A percentile compares a stretch with the other conserved stretches of the same genome.
These are phyloP conservation scores for Solanum virginianum DNA, from an alignment of 257 asterid species.

Conservation along the genomic window DNA sequence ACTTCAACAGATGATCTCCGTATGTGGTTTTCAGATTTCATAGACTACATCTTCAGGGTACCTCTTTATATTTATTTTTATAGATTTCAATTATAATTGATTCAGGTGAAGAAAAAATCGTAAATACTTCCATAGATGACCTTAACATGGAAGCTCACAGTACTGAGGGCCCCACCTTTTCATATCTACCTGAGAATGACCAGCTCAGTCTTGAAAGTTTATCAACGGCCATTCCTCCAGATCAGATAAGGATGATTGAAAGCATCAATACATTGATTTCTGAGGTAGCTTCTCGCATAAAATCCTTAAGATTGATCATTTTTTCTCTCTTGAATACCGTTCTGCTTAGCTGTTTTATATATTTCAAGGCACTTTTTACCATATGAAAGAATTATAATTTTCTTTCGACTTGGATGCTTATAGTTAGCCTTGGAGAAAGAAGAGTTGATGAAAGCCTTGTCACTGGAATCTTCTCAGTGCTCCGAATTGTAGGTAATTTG, in stretches of 20 bases:
- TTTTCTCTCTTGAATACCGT: neutral
- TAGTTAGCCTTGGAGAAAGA: constrained; percentile 90
- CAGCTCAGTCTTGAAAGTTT: constrained; percentile 40
- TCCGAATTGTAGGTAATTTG: constrained; percentile 61
- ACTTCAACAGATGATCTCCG: constrained; percentile 94
- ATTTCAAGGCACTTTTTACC: neutral
- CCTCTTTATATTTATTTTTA: neutral
- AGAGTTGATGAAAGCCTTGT: constrained; percentile 62
- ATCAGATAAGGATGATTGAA: constrained; percentile 72
- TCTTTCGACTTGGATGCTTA: neutral
- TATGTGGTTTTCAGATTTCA: constrained; percentile 13
- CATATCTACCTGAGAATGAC: constrained; percentile 33
- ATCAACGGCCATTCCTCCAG: constrained; percentile 50
- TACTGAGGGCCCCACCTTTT: constrained; percentile 30
- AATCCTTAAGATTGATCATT: neutral
- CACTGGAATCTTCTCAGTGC: constrained; percentile 65
- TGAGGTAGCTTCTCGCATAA: constrained; percentile 37
- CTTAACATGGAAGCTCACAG: constrained; percentile 11
- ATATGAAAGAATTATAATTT: neutral
- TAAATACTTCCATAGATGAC: constrained; percentile 11
- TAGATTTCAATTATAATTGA: constrained; percentile 4
- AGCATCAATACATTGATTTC: constrained; percentile 66
- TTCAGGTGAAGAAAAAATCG: constrained; percentile 15
- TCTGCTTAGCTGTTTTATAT: neutral
- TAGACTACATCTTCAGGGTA: neutral